Conservation (phyloP, 73 alveolate species). For the Uronychia binucleata region DNA sequence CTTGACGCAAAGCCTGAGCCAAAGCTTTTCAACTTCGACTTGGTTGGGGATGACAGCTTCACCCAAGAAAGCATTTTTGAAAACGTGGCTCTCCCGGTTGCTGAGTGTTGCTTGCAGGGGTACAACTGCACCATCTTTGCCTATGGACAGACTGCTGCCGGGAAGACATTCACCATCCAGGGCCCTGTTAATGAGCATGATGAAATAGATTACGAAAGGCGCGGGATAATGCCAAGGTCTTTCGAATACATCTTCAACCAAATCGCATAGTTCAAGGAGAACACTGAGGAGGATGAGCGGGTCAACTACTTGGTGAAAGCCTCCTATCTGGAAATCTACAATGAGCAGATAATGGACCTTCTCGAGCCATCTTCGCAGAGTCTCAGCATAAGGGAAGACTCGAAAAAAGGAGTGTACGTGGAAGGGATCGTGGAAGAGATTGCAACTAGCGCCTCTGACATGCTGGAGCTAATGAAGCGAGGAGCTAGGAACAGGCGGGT, state of each 20-base stretch:
- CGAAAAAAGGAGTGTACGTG: constrained; percentile 83
- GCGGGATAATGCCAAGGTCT: constrained; percentile 83
- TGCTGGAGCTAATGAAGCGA: constrained; percentile 63
- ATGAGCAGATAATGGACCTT: constrained; percentile 97
- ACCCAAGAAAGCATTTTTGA: constrained; percentile 92
- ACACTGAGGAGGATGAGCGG: constrained; percentile 8
- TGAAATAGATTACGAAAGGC: constrained; percentile 11
- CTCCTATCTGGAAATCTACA: constrained; percentile 94
- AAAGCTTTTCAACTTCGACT: constrained; percentile 83
- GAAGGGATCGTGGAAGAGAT: constrained; percentile 84
- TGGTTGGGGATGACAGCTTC: constrained; percentile 79
- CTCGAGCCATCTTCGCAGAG: constrained; percentile 27
- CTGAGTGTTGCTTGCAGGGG: constrained; percentile 88
- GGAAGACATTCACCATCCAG: constrained; percentile 94
- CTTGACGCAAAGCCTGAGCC: constrained; percentile 40
- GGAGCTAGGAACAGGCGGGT: constrained; percentile 90
- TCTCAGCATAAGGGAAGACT: constrained; percentile 74
- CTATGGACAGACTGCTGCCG: constrained; percentile 98
- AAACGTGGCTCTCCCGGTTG: constrained; percentile 87
- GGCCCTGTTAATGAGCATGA: constrained; percentile 65
- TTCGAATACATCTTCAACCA: constrained; percentile 69
- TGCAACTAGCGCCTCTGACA: constrained; percentile 68
- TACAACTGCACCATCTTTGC: constrained; percentile 97
- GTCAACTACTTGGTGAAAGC: constrained; percentile 76
- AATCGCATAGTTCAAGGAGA: constrained; percentile 23